These are phyloP conservation scores for Gigaspora rosea DNA, from an alignment of 192 early-diverging fungal species.

Conservation along the genomic window DNA sequence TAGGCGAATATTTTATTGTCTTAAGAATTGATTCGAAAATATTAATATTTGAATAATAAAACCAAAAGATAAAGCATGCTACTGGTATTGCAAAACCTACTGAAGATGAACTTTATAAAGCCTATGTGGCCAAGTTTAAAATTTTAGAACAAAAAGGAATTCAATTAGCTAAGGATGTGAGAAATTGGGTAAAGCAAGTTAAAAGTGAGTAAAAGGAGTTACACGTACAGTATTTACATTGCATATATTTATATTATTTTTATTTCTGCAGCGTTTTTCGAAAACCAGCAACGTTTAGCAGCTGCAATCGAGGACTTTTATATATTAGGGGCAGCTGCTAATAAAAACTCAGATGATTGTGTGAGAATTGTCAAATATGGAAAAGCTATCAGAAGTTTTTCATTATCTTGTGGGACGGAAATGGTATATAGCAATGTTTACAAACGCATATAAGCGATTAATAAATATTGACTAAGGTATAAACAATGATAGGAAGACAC, in stretches of 20 bases:
- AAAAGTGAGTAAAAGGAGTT: constrained; percentile 38
- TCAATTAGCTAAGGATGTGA: constrained; percentile 51
- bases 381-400: constrained; percentile 11
- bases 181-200: constrained; percentile 49
- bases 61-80: constrained; percentile 57
- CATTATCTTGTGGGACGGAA: constrained; percentile 25
- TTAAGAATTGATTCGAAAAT: background rate
- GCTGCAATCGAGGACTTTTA: constrained; percentile 62
- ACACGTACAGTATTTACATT: background rate
- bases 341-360: background rate
- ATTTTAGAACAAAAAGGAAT: constrained; percentile 51
- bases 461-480: too few relatives aligned
- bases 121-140: constrained; percentile 56
- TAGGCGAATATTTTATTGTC: background rate
- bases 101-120: constrained; percentile 63
- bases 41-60: background rate
- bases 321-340: background rate
- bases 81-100: constrained; percentile 59
- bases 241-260: background rate
- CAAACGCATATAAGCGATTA: too few relatives aligned
- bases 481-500: constrained; percentile 15
- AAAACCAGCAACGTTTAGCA: constrained; percentile 54
- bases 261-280: constrained; percentile 47
- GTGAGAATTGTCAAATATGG: constrained; percentile 17
- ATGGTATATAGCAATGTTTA: background rate